Base-by-base conservation (phyloP, 1,284 basidiomycete species). In the Volvariella surrecta region DNA sequence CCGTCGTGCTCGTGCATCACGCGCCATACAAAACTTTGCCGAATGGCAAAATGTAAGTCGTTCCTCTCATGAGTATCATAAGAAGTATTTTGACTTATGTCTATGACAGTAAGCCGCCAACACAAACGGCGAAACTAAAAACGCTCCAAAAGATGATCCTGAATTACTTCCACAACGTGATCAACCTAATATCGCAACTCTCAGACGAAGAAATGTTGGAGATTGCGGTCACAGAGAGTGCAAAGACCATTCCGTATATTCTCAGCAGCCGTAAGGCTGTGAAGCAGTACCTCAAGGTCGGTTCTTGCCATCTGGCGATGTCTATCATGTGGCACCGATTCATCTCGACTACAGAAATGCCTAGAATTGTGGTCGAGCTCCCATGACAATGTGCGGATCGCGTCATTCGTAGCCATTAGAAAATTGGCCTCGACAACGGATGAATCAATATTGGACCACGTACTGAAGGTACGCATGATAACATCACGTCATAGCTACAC, bases 141-240 rank as follows among this genome's bases (percentile, higher is more conserved):
- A 72, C 82, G 0, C 72, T 97, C n/a, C 89, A 92, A 60, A 91
- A 92, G 54, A 71, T 96, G 18, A 77, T 97, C 47, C 71, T 93
- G 15, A 92, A 91, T 3, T 91, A 89, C 64, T 92, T 95, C 58
- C 78, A 85, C 58, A 95, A 92, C 50, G 66, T 89, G 38, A 71
- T 91, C 18, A 81, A 89, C 53, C 62, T 95, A 31, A 74, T 92
- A 47, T 74, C 78, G 6, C 86, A 93, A 51, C 69, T 93, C 2
- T 83, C 87, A 4, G 82, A 76, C 56, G 70, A 67, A 37, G 79
- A 83, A 15, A 73, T 70, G 58, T 64, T 93, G 8, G 74, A 83
- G 11, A 73, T 89, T 6, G 86, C 89, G 0, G 66, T 95, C 41
- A 68, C 71, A 2, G 91, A 95, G 63, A 91, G 84, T 48, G 76